Base-by-base conservation (phyloP, 2,329 filamentous ascomycete genomes). In the Xylariales sp. region DNA sequence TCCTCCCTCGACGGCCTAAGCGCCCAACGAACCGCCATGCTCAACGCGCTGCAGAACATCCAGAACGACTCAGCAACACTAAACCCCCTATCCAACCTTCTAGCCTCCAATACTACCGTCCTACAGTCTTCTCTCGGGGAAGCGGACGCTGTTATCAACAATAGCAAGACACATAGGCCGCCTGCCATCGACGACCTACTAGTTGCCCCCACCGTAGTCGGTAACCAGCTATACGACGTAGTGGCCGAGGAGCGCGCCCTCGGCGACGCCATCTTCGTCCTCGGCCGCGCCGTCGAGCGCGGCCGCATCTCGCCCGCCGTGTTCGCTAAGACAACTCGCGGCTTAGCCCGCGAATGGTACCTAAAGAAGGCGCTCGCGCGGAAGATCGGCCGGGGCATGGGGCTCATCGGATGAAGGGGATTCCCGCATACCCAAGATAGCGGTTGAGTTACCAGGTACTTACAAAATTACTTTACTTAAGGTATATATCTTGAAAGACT, bases 191-290 rank as follows among this genome's bases (percentile, higher is more conserved):
- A 99, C 78, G 94, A 97, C 68, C 86, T 98, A 41, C 84, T 99
- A 2, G 93, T 97, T n/a, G 93, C 94, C 3, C 94, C 95, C 0
- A 97, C 93, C 0, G 91, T 97, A 1, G 96, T 97, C 4, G 93
- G 92, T 0, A 94, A 95, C 72, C 96, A 99, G 83, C 83, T 99
- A 28, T 99, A 98, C 80, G 90, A 90, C 55, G 84, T 97, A 1
- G 93, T 94, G 34, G 93, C 94, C 1, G 96, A 99, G 77, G 95
- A 97, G 81, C 87, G 91, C 72, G 94, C 92, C 2, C 87, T 97
- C 55, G 91, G 91, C 39, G 95, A 97, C 78, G 92, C 93, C 2
- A 89, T 98, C 70, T 97, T 96, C 76, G 90, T 94, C 69, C 83
- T 97, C 14, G 91, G 91, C 1, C 83, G 90, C 64, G 93, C 90